These are phyloP conservation scores for Ophiostoma ulmi DNA, from an alignment of 2,329 filamentous ascomycete species.

Conservation along the genomic window DNA sequence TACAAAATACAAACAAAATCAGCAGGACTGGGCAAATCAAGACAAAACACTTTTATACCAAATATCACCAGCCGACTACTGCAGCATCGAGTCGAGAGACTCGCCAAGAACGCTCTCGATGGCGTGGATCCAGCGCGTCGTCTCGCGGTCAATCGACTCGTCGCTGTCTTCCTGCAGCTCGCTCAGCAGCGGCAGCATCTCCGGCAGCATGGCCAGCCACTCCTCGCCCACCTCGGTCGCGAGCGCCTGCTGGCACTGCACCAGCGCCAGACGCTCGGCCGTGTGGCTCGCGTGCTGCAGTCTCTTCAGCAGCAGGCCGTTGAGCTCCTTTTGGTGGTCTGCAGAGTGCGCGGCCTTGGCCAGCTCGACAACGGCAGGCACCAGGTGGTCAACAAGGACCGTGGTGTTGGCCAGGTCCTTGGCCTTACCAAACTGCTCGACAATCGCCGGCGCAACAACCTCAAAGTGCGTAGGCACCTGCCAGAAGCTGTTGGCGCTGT, in stretches of 20 bases:
- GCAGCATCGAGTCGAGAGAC: slow-evolving; percentile 86
- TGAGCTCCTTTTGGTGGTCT: slow-evolving; percentile 87
- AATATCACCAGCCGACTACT: slow-evolving; percentile 44
- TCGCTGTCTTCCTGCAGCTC: slow-evolving; percentile 96
- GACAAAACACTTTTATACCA: background rate
- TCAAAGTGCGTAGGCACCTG: slow-evolving; percentile 83
- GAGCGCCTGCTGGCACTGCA: slow-evolving; percentile 74
- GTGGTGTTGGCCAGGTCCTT: slow-evolving; percentile 31
- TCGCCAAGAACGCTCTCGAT: slow-evolving; percentile 89
- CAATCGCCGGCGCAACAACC: slow-evolving; percentile 63
- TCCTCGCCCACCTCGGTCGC: slow-evolving; percentile 79
- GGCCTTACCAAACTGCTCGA: slow-evolving; percentile 58
- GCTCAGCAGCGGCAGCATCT: slow-evolving; percentile 95
- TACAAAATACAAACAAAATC: background rate
- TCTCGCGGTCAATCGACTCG: slow-evolving; percentile 85
- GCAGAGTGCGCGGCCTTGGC: slow-evolving; percentile 75
- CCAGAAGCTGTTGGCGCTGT: slow-evolving; percentile 59
- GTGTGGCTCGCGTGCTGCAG: slow-evolving; percentile 64
- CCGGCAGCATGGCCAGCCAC: slow-evolving; percentile 83
- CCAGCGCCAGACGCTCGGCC: slow-evolving; percentile 70
- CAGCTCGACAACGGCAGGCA: slow-evolving; percentile 73
- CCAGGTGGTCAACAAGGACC: slow-evolving; percentile 46
- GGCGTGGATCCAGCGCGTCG: slow-evolving; percentile 79
- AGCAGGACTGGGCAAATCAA: background rate
- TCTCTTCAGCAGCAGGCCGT: slow-evolving; percentile 68